phyloP scores from a whole-genome alignment of 2,329 filamentous ascomycete species.

The Aureobasidium sp. region DNA sequence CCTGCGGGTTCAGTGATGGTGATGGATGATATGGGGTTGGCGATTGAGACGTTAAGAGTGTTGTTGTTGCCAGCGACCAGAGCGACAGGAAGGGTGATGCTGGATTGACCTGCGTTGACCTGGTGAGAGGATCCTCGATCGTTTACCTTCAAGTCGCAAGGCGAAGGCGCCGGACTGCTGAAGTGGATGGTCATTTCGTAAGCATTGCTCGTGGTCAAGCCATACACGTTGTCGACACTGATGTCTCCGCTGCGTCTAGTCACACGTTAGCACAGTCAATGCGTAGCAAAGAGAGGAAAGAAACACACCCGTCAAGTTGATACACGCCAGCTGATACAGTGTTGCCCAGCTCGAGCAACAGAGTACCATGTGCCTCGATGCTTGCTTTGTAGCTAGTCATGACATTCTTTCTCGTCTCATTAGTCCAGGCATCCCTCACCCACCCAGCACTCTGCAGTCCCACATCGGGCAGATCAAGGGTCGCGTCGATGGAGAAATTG shows the following conservation, averaged over 20 bases:
- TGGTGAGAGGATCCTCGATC: background rate
- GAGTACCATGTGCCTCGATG: slow-evolving; percentile 24
- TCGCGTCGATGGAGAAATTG: slow-evolving; percentile 31
- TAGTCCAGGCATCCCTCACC: slow-evolving; percentile 26
- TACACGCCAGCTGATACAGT: slow-evolving; percentile 21
- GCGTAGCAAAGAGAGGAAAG: too few relatives aligned
- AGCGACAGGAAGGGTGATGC: background rate
- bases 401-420: slow-evolving; percentile 16
- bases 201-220: background rate
- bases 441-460: slow-evolving; percentile 33
- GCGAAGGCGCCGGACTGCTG: too few relatives aligned
- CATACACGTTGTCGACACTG: background rate
- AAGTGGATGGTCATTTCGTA: background rate
- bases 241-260: background rate
- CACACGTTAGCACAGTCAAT: background rate
- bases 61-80: background rate
- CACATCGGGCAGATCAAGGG: slow-evolving; percentile 34
- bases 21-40: background rate
- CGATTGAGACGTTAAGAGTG: background rate
- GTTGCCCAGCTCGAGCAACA: slow-evolving; percentile 25
- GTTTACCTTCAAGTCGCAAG: background rate
- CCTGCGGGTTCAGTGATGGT: slow-evolving; percentile 15
- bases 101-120: background rate
- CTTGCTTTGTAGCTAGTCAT: slow-evolving; percentile 22
- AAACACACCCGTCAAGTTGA: background rate